Evolutionary conservation across 2,329 filamentous ascomycete genomes (phyloP).

Genomic region (Diaporthe caulivora): DNA sequence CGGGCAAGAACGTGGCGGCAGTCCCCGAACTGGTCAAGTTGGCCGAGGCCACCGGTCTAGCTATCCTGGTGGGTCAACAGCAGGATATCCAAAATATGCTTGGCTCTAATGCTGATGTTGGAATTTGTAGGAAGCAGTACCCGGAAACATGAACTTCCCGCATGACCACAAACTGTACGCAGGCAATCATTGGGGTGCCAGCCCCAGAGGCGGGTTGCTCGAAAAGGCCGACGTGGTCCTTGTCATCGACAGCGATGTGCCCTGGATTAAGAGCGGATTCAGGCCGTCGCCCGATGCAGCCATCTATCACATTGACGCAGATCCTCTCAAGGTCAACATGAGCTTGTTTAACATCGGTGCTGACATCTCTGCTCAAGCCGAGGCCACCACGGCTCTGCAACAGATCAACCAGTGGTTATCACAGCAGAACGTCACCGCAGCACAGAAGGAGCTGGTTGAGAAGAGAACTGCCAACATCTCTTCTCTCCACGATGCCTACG

Average conservation of each 20-base stretch:
- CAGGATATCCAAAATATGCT: neutral
- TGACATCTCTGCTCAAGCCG: neutral
- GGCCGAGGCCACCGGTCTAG: neutral
- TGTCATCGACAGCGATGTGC: slow-evolving; percentile 75
- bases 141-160: slow-evolving; percentile 57
- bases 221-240: slow-evolving; percentile 74
- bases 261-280: slow-evolving; percentile 75
- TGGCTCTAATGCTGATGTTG: neutral
- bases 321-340: slow-evolving; percentile 66
- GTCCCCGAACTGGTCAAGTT: neutral
- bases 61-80: neutral
- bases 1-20: neutral
- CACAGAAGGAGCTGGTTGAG: neutral
- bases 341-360: neutral
- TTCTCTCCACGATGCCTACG: neutral
- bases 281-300: slow-evolving; percentile 67
- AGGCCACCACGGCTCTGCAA: neutral
- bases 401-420: neutral
- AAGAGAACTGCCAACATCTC: neutral
- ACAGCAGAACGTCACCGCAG: neutral
- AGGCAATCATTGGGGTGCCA: slow-evolving; percentile 42
- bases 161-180: slow-evolving; percentile 37
- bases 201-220: slow-evolving; percentile 52
- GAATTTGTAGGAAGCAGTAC: slow-evolving; percentile 51
- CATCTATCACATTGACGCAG: slow-evolving; percentile 74